A percentile compares a stretch with the other conserved stretches of the same genome.
Evolutionary conservation across 306 rosid species (phyloP).

Genomic region (Dalbergia cultrata): DNA sequence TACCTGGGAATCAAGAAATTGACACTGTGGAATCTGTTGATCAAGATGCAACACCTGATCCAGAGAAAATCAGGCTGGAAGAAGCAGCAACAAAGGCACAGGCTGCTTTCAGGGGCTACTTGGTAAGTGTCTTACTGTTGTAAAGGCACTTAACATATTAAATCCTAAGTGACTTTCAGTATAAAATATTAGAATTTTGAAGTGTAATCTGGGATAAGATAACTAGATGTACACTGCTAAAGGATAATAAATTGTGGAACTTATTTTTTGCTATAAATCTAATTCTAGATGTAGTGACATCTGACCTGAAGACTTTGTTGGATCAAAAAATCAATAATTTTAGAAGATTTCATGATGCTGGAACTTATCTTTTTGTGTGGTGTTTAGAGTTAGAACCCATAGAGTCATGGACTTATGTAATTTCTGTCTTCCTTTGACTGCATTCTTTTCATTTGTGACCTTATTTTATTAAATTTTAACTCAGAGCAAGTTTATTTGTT

Average conservation of each 20-base stretch:
- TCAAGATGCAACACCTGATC: slow-evolving; percentile 66
- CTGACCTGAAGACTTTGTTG: slow-evolving; percentile 1
- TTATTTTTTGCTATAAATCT: slow-evolving; percentile 19
- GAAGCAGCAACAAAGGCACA: slow-evolving; percentile 92
- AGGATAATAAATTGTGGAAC: background rate
- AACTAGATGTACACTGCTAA: slow-evolving; percentile 2
- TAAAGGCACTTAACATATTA: slow-evolving; percentile 15
- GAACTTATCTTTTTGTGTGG: background rate
- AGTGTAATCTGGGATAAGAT: slow-evolving; percentile 7
- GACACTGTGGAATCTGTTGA: slow-evolving; percentile 58
- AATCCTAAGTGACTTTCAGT: background rate
- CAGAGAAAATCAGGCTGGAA: slow-evolving; percentile 75
- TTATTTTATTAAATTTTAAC: background rate
- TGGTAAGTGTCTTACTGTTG: slow-evolving; percentile 62
- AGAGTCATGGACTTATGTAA: background rate
- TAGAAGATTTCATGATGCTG: slow-evolving; percentile 1
- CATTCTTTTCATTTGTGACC: background rate
- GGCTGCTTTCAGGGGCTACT: slow-evolving; percentile 98
- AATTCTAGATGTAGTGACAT: slow-evolving; percentile 18
- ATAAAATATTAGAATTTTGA: background rate
- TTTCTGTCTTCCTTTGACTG: background rate
- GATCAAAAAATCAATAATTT: slow-evolving; percentile 24
- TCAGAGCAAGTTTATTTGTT: slow-evolving; percentile 5
- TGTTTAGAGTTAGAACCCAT: slow-evolving; percentile 10
- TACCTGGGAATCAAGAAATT: slow-evolving; percentile 62